Conservation (phyloP, 805 yeast genomes). For the Saturnispora serradocipensis region DNA sequence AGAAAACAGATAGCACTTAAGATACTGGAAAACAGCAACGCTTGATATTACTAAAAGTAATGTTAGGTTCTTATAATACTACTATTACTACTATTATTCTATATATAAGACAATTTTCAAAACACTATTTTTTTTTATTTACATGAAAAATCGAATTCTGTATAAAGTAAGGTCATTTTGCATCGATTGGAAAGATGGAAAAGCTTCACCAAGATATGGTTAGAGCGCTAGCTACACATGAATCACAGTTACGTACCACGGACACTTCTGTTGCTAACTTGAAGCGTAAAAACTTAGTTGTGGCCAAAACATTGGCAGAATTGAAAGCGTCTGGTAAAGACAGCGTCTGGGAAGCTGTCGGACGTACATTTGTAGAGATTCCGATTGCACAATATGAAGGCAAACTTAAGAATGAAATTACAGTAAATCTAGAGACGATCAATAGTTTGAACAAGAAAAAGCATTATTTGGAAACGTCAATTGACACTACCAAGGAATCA, state of each 20-base stretch:
- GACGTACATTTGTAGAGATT: constrained; percentile 56
- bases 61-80: not conserved
- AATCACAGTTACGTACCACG: constrained; percentile 6
- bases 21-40: constrained; percentile 50
- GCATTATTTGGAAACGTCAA: constrained; percentile 63
- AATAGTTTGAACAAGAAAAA: constrained; percentile 58
- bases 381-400: constrained; percentile 38
- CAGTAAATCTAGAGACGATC: constrained; percentile 47
- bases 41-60: not conserved
- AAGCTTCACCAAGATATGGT: constrained; percentile 5
- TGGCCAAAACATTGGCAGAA: constrained; percentile 49
- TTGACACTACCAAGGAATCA: constrained; percentile 61
- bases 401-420: constrained; percentile 43
- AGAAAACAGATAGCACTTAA: constrained; percentile 71
- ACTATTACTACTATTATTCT: not conserved
- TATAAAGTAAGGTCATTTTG: not conserved
- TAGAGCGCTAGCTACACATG: constrained; percentile 4
- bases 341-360: constrained; percentile 76
- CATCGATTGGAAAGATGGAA: not conserved
- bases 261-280: constrained; percentile 36
- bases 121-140: not conserved
- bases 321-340: constrained; percentile 37
- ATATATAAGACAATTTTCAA: not conserved
- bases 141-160: not conserved
- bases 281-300: constrained; percentile 41